A percentile compares a stretch with the other conserved stretches of the same genome.
phyloP scores from a whole-genome alignment of 768 basidiomycete species.

The Cystobasidium onofrii region DNA sequence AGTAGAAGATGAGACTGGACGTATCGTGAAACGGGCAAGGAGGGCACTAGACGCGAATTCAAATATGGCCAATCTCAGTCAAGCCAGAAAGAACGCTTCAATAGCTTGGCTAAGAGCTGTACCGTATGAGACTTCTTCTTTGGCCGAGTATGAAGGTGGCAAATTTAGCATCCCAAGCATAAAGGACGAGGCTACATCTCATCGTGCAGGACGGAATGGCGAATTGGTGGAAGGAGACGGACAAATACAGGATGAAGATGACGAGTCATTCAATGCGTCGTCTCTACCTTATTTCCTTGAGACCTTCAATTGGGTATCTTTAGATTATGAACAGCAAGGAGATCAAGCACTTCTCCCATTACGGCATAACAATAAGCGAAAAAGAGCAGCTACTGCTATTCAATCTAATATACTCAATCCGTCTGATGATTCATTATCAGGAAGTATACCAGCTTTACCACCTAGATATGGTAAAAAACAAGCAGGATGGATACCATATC shows the following conservation, averaged over 20 bases:
- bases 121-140: conserved; percentile 16
- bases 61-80: background rate
- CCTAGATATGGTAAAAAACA: conserved; percentile 25
- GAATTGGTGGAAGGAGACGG: background rate
- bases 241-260: background rate
- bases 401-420: conserved; percentile 27
- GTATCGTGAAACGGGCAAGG: conserved; percentile 24
- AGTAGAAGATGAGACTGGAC: conserved; percentile 23
- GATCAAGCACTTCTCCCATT: conserved; percentile 4
- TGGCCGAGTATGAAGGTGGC: conserved; percentile 13
- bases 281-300: conserved; percentile 29
- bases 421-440: conserved; percentile 23
- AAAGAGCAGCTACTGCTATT: conserved; percentile 20
- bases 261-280: background rate
- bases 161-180: conserved; percentile 1
- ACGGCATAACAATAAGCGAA: background rate
- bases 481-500: conserved; percentile 31
- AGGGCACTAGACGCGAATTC: conserved; percentile 1
- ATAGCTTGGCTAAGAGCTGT: conserved; percentile 2
- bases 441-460: conserved; percentile 4
- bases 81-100: background rate
- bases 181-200: background rate
- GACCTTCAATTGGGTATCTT: conserved; percentile 19
- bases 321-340: background rate
- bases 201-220: background rate